These are phyloP conservation scores for Parathielavia appendiculata DNA, from an alignment of 495 filamentous ascomycete genomes.

Conservation along the genomic window DNA sequence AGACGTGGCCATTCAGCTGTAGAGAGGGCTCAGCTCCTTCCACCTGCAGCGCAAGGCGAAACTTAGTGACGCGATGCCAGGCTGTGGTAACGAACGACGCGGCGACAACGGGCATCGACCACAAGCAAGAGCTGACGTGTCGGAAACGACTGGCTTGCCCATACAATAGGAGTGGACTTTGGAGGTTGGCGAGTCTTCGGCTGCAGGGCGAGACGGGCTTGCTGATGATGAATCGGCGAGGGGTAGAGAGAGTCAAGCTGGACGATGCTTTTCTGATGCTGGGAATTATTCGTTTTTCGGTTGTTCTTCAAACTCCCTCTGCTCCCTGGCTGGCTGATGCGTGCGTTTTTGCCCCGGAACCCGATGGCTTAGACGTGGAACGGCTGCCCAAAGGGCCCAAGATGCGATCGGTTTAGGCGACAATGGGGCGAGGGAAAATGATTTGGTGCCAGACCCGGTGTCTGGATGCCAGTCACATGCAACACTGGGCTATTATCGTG, in stretches of 20 bases:
- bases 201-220: neutral
- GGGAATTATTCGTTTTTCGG: neutral
- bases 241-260: neutral
- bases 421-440: slow-evolving; percentile 15
- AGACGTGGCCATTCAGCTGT: slow-evolving; percentile 29
- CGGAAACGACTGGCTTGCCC: slow-evolving; percentile 23
- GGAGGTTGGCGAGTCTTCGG: slow-evolving; percentile 13
- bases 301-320: neutral
- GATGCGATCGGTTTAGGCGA: slow-evolving; percentile 15
- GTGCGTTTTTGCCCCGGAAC: slow-evolving; percentile 1
- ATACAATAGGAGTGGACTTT: slow-evolving; percentile 22
- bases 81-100: slow-evolving; percentile 23
- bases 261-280: slow-evolving; percentile 6
- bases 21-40: slow-evolving; percentile 21
- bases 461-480: slow-evolving; percentile 19
- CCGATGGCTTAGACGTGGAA: slow-evolving; percentile 1
- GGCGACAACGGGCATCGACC: slow-evolving; percentile 15
- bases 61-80: slow-evolving; percentile 5
- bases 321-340: neutral
- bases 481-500: slow-evolving; percentile 9
- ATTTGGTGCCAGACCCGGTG: slow-evolving; percentile 17
- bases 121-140: slow-evolving; percentile 7
- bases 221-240: neutral
- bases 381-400: slow-evolving; percentile 10
- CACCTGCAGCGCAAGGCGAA: slow-evolving; percentile 5